A percentile compares a stretch with the other conserved stretches of the same genome.
Evolutionary conservation across 306 rosid genomes (phyloP).

Genomic region (Erythrophleum fordii): DNA sequence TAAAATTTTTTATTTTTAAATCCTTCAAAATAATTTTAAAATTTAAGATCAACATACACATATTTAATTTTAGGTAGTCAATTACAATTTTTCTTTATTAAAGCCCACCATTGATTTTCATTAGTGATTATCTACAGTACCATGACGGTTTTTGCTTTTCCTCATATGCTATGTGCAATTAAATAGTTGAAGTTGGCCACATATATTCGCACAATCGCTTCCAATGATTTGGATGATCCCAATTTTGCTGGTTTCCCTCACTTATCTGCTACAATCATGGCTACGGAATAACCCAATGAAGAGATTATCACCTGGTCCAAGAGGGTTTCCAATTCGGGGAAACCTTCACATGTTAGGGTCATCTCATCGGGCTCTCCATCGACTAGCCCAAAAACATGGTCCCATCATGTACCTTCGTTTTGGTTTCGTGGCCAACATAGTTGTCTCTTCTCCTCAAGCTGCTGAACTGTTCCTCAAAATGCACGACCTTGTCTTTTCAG

Average conservation of each 20-base stretch:
- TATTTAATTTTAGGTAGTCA: no score
- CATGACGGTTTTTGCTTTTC: no score
- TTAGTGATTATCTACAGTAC: no score
- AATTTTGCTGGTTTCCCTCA: conserved; percentile 17
- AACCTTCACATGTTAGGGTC: conserved; percentile 45
- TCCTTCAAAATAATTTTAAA: no score
- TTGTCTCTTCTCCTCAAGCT: conserved; percentile 52
- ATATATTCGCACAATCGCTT: neutral
- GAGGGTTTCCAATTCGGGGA: conserved; percentile 47
- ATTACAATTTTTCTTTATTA: no score
- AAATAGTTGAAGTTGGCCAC: neutral
- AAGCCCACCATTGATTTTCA: no score
- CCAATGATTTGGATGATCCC: conserved; percentile 2
- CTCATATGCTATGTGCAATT: no score
- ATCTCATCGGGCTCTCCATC: conserved; percentile 37
- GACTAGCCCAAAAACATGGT: conserved; percentile 47
- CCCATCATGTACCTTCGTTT: conserved; percentile 49
- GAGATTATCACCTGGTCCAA: conserved; percentile 56
- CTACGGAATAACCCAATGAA: conserved; percentile 22
- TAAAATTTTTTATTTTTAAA: no score
- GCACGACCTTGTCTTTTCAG: conserved; percentile 46
- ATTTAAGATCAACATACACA: no score
- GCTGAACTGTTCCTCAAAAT: conserved; percentile 27
- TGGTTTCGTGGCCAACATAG: conserved; percentile 38
- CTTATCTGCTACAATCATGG: conserved; percentile 41